phyloP scores from a whole-genome alignment of 2,329 filamentous ascomycete species.

The Alternaria postmessia region DNA sequence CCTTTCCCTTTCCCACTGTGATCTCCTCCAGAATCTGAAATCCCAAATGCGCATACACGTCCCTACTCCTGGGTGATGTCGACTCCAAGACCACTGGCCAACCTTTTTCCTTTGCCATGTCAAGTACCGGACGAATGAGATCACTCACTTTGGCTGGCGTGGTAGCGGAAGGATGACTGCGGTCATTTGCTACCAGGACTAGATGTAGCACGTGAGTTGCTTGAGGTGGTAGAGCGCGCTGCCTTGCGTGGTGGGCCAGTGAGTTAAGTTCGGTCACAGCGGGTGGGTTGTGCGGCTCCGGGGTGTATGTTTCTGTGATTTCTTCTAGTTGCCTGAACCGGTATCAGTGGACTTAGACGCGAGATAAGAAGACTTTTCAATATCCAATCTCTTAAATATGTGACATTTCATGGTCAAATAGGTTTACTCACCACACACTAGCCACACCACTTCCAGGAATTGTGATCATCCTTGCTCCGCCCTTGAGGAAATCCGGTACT shows the following conservation, averaged over 20 bases:
- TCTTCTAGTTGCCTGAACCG: neutral
- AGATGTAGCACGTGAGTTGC: constrained; percentile 11
- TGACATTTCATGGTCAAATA: neutral
- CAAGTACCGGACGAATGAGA: constrained; percentile 12
- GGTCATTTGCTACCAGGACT: constrained; percentile 11
- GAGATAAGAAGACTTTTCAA: neutral
- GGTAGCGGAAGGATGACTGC: neutral
- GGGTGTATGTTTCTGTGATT: neutral
- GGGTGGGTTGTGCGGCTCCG: neutral
- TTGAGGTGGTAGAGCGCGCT: neutral
- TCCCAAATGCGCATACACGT: constrained; percentile 12
- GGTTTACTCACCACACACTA: constrained; percentile 13
- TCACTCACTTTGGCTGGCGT: constrained; percentile 8
- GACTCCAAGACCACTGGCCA: constrained; percentile 17
- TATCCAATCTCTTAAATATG: neutral
- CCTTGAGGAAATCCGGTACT: neutral
- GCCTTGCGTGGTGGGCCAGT: neutral
- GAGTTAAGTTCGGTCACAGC: constrained; percentile 7
- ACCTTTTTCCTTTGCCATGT: constrained; percentile 11
- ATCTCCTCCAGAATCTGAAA: constrained; percentile 10
- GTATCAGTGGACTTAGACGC: neutral
- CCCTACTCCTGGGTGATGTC: constrained; percentile 5
- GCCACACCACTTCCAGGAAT: constrained; percentile 9
- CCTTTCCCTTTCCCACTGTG: constrained; percentile 4
- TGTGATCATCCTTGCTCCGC: constrained; percentile 12